Base-by-base conservation (phyloP, 2,329 filamentous ascomycete species). In the Capronia coronata region DNA sequence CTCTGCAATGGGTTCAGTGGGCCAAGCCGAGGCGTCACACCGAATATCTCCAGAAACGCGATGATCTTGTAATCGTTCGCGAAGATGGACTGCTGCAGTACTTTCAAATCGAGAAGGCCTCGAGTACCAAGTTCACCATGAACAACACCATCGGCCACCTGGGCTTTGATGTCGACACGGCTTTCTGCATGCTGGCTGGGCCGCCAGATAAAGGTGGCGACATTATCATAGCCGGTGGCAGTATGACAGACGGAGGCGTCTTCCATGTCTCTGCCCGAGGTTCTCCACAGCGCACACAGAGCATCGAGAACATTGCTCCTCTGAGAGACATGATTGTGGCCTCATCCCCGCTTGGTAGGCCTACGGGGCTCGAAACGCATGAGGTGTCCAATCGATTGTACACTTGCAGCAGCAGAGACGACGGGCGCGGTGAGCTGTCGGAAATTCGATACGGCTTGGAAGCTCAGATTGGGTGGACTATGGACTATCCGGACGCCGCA, bases 41-140 rank as follows among this genome's bases (percentile, higher is more conserved):
- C 52, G 68, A 72, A 10, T 84, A 83, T 57, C 77, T 78, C 45
- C 71, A 77, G 46, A 75, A 72, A 14, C 80, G 82, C 29, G 93
- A 97, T 62, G 81, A 84, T 52, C 81, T 97, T 42, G 95, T 93
- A 62, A 71, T 98, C 13, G 86, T 85, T 9, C 81, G 90, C 47
- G 91, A 97, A 68, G 91, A 97, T 63, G 93, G 93, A 2, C 72
- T 83, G 42, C 76, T 96, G 8, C 78, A 83, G 46, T 86, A 84
- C 56, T 68, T 91, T 3, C 82, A 88, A 57, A 80, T 58, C 34
- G 51, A 58, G 21, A 87, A 51, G 77, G 79, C 37, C 75, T 75
- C 25, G 65, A 71, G 42, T 67, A 68, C 4, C 72, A 77, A 75
- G 39, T 71, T 78, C 47, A 61, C 57, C 65, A 83, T 46, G 73